Percentiles rank a stretch among this genome's conserved stretches.
Conservation (phyloP, 306 rosid species). For the Trifolium subterraneum region DNA sequence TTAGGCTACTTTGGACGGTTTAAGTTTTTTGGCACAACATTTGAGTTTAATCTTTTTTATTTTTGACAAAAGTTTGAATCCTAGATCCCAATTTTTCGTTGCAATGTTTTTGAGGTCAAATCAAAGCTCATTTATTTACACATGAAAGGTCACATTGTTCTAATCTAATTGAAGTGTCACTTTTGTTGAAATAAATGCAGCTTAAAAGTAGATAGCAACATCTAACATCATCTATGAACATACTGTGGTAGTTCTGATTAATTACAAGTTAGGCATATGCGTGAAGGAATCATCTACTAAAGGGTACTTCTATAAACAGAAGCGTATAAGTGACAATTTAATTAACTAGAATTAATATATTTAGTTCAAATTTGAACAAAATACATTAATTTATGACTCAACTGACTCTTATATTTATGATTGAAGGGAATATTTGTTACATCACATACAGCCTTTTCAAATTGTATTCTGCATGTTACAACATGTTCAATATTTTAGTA, state of each 20-base stretch:
- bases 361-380: no score
- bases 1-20: conserved; percentile 18
- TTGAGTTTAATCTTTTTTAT: not conserved
- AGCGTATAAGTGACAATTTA: not conserved
- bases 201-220: conserved; percentile 22
- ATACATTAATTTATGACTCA: no score
- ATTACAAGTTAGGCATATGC: conserved; percentile 5
- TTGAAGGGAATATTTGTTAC: no score
- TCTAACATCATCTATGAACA: not conserved
- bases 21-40: conserved; percentile 13
- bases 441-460: not conserved
- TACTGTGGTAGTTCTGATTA: not conserved
- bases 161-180: not conserved
- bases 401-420: no score
- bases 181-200: conserved; percentile 32
- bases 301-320: conserved; percentile 18
- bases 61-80: not conserved
- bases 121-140: not conserved
- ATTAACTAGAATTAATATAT: no score
- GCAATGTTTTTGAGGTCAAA: conserved; percentile 32
- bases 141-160: not conserved
- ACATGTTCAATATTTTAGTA: not conserved
- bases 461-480: not conserved
- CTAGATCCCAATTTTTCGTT: not conserved
- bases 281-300: conserved; percentile 35